phyloP scores from a whole-genome alignment of 2,329 filamentous ascomycete genomes.

The Colletotrichum melonis region DNA sequence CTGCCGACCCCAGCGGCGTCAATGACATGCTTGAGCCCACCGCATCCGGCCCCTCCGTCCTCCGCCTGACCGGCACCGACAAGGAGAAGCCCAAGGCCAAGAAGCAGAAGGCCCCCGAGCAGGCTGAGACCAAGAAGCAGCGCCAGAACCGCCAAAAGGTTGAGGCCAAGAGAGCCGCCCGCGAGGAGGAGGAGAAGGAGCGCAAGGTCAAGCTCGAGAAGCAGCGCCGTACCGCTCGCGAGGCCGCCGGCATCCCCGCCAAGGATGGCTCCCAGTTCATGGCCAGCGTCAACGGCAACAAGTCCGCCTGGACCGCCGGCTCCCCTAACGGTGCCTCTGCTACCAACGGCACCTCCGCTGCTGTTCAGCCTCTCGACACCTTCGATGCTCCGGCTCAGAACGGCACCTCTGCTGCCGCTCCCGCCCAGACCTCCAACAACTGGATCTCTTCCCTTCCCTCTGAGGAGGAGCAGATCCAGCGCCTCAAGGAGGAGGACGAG shows the following conservation, averaged over 20 bases:
- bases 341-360: constrained; percentile 43
- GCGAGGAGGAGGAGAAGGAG: constrained; percentile 82
- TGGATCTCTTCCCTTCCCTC: constrained; percentile 67
- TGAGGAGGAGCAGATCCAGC: constrained; percentile 72
- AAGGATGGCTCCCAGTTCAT: constrained; percentile 79
- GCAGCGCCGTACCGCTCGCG: constrained; percentile 83
- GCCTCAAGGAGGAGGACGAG: constrained; percentile 64
- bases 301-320: constrained; percentile 57
- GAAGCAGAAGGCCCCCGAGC: constrained; percentile 71
- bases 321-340: constrained; percentile 47
- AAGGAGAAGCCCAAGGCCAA: constrained; percentile 73
- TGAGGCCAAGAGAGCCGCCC: constrained; percentile 79
- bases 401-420: constrained; percentile 49
- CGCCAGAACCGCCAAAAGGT: constrained; percentile 91
- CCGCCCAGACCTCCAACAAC: constrained; percentile 48
- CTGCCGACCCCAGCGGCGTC: constrained; percentile 75
- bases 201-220: constrained; percentile 82
- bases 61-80: constrained; percentile 79
- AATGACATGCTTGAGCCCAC: constrained; percentile 91
- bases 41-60: constrained; percentile 74
- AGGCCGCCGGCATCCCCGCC: constrained; percentile 83
- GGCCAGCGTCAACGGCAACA: constrained; percentile 53
- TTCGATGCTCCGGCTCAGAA: constrained; percentile 54
- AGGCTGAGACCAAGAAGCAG: constrained; percentile 91
- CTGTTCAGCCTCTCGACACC: constrained; percentile 68